Evolutionary conservation across 495 filamentous ascomycete species (phyloP).

Genomic region (Podospora appendiculata): DNA sequence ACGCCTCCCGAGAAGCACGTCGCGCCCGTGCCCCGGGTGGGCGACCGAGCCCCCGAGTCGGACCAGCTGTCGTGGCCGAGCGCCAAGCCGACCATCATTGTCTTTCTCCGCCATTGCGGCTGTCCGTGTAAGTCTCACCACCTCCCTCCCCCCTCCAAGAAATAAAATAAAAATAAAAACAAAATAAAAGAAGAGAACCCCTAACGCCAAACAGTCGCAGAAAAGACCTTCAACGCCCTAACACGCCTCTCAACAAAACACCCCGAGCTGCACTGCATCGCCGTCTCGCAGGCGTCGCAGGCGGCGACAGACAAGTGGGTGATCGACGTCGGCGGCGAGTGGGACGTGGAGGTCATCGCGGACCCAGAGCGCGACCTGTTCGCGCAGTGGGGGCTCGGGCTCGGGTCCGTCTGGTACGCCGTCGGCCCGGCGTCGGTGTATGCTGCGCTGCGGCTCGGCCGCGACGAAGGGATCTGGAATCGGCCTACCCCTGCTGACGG

Average conservation of each 20-base stretch:
- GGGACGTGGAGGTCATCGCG: constrained; percentile 44
- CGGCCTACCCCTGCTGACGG: constrained; percentile 35
- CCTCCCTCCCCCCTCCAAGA: background rate
- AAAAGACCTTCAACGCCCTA: constrained; percentile 47
- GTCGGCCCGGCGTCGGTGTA: constrained; percentile 34
- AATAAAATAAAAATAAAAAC: too few species aligned
- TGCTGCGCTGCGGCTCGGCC: constrained; percentile 37
- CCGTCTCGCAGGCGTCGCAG: constrained; percentile 48
- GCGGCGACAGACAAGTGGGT: constrained; percentile 48
- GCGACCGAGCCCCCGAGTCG: constrained; percentile 39
- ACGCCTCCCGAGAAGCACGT: constrained; percentile 1
- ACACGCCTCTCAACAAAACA: constrained; percentile 36
- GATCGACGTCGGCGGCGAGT: constrained; percentile 41
- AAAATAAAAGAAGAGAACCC: too few species aligned
- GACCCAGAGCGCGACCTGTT: constrained; percentile 46
- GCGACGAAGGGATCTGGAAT: constrained; percentile 49
- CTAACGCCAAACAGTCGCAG: too few species aligned
- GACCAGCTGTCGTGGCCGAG: constrained; percentile 34
- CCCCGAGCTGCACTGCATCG: constrained; percentile 45
- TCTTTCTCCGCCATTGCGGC: constrained; percentile 55
- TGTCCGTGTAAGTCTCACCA: constrained; percentile 43
- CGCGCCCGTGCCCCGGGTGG: constrained; percentile 32
- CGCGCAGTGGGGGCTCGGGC: constrained; percentile 47
- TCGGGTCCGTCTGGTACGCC: constrained; percentile 44
- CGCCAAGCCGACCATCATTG: constrained; percentile 42